Percentiles rank a stretch among this genome's conserved stretches.
These are phyloP conservation scores for Turnera subulata DNA, from an alignment of 345 rosid species.

Conservation along the genomic window DNA sequence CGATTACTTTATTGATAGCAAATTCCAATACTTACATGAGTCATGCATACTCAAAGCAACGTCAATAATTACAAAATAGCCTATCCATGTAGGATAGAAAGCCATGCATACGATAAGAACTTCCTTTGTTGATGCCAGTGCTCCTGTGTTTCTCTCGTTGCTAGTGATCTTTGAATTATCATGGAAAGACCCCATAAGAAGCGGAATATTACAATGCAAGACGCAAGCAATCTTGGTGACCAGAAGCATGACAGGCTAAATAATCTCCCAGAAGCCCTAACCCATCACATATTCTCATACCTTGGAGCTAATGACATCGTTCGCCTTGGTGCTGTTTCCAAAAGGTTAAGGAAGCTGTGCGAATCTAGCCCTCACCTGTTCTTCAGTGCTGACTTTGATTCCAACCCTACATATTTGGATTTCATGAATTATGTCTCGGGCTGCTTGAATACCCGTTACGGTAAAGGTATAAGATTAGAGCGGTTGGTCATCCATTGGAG, in stretches of 20 bases:
- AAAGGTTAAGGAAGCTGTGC: constrained; percentile 7
- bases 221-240: too few species aligned
- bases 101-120: too few species aligned
- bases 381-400: constrained; percentile 10
- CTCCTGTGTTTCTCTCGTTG: too few species aligned
- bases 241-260: constrained; percentile 14
- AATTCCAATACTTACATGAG: too few species aligned
- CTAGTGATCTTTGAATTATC: too few species aligned
- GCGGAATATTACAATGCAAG: too few species aligned
- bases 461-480: background rate
- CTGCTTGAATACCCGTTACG: background rate
- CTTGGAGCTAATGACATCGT: constrained; percentile 13
- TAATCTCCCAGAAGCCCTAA: background rate
- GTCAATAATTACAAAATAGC: too few species aligned
- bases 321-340: constrained; percentile 8
- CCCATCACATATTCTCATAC: constrained; percentile 5
- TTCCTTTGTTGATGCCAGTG: too few species aligned
- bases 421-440: constrained; percentile 8
- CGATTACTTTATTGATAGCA: too few species aligned
- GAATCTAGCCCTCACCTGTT: constrained; percentile 1
- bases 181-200: too few species aligned
- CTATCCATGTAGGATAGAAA: too few species aligned
- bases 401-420: background rate
- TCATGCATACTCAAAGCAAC: too few species aligned
- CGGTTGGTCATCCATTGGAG: constrained; percentile 11